phyloP scores from a whole-genome alignment of 345 rosid species.

The Linum tenue region DNA sequence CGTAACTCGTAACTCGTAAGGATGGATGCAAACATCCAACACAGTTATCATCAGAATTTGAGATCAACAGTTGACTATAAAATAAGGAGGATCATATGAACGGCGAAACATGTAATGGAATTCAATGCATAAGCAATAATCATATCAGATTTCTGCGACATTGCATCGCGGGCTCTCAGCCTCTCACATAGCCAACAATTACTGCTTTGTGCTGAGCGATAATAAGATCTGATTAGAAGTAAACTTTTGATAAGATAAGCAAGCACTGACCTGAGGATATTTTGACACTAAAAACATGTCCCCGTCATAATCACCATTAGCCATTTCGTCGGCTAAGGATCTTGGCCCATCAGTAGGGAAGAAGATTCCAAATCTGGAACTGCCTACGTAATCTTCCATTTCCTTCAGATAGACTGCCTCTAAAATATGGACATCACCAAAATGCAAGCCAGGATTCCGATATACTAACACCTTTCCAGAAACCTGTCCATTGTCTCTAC shows the following conservation, averaged over 20 bases:
- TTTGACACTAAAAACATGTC: constrained; percentile 64
- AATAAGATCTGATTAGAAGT: too few relatives aligned
- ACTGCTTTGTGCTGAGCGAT: background rate
- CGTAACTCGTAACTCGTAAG: too few relatives aligned
- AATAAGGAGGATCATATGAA: too few relatives aligned
- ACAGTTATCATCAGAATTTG: too few relatives aligned
- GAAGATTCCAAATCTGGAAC: constrained; percentile 69
- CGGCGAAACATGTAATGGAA: too few relatives aligned
- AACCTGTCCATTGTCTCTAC: constrained; percentile 58
- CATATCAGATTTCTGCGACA: too few relatives aligned
- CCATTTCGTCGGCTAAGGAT: constrained; percentile 75
- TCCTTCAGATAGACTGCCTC: constrained; percentile 49
- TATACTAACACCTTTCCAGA: constrained; percentile 75
- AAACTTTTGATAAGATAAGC: background rate
- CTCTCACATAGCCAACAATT: background rate
- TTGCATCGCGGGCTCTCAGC: too few relatives aligned
- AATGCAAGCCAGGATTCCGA: constrained; percentile 71
- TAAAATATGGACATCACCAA: constrained; percentile 71
- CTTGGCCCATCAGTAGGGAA: constrained; percentile 57
- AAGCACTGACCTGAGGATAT: constrained; percentile 53
- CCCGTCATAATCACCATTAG: constrained; percentile 75
- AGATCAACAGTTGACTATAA: too few relatives aligned
- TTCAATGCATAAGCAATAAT: too few relatives aligned
- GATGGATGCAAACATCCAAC: too few relatives aligned
- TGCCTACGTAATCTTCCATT: constrained; percentile 50